Percentiles rank a stretch among this genome's conserved stretches.
phyloP scores from a whole-genome alignment of 1,284 basidiomycete genomes.

The Sporisorium graminicola region DNA sequence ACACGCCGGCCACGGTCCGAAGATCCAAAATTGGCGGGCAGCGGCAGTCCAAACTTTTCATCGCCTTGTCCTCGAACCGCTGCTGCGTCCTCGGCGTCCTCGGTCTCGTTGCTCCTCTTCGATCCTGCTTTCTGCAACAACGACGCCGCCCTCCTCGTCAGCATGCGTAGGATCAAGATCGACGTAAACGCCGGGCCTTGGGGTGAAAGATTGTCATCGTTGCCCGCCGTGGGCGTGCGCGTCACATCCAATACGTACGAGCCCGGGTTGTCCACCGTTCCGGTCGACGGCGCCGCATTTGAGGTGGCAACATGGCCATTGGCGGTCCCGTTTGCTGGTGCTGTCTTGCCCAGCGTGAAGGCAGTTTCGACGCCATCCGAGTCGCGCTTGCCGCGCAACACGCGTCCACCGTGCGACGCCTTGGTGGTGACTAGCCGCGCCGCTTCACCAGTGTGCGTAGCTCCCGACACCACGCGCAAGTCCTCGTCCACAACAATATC shows the following conservation, averaged over 20 bases:
- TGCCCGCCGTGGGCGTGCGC: slow-evolving; percentile 61
- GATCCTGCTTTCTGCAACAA: slow-evolving; percentile 56
- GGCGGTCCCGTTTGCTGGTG: slow-evolving; percentile 8
- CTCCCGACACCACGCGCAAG: slow-evolving; percentile 28
- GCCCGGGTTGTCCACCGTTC: slow-evolving; percentile 63
- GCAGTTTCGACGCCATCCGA: slow-evolving; percentile 28
- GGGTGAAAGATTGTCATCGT: slow-evolving; percentile 48
- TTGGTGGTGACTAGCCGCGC: slow-evolving; percentile 19
- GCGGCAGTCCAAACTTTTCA: slow-evolving; percentile 62
- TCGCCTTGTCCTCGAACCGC: slow-evolving; percentile 47
- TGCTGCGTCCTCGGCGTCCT: slow-evolving; percentile 31
- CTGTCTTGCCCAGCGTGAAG: slow-evolving; percentile 22
- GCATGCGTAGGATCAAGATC: slow-evolving; percentile 60
- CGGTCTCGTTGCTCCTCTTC: slow-evolving; percentile 10
- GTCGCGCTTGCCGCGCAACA: slow-evolving; percentile 27
- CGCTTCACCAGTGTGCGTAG: slow-evolving; percentile 31
- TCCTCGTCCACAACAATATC: slow-evolving; percentile 34
- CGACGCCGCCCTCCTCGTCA: slow-evolving; percentile 54
- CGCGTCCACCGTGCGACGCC: slow-evolving; percentile 27
- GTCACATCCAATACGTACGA: slow-evolving; percentile 58
- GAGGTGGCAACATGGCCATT: slow-evolving; percentile 13
- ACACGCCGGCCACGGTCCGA: slow-evolving; percentile 24
- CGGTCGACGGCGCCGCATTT: slow-evolving; percentile 32
- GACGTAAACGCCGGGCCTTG: slow-evolving; percentile 61
- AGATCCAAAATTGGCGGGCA: slow-evolving; percentile 48